Percentiles rank a stretch among this genome's conserved stretches.
Evolutionary conservation across 345 rosid species (phyloP).

Genomic region (Corymbia maculata): DNA sequence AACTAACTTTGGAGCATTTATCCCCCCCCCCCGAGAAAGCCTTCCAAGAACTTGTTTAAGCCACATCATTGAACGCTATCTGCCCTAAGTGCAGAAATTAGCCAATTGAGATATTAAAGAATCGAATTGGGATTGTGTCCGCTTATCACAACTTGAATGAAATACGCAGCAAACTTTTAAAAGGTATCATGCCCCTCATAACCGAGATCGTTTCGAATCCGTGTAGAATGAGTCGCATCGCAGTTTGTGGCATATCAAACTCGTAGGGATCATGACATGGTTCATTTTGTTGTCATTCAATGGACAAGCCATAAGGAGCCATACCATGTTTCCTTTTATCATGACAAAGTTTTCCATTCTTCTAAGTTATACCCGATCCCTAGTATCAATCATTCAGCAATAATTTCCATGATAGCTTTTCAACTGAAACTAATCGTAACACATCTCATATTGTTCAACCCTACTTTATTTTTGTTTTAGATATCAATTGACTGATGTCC

Average conservation of each 20-base stretch:
- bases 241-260: not conserved
- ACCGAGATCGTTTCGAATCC: too few species aligned
- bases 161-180: not conserved
- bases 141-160: not conserved
- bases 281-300: not conserved
- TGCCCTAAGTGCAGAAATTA: not conserved
- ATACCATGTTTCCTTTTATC: not conserved
- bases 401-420: not conserved
- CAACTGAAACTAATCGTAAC: not conserved
- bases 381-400: not conserved
- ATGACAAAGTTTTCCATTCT: not conserved
- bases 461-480: not conserved
- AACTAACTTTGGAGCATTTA: not conserved
- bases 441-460: not conserved
- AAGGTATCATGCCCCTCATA: not conserved
- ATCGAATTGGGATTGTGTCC: not conserved
- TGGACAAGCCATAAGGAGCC: not conserved
- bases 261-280: not conserved
- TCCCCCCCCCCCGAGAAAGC: not conserved
- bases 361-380: not conserved
- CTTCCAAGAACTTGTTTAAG: not conserved
- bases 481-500: not conserved
- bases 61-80: not conserved
- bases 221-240: not conserved
- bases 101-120: not conserved